Percentiles rank a stretch among this genome's conserved stretches.
Conservation (phyloP, 2,329 filamentous ascomycete genomes). For the Trichoderma polysporum region DNA sequence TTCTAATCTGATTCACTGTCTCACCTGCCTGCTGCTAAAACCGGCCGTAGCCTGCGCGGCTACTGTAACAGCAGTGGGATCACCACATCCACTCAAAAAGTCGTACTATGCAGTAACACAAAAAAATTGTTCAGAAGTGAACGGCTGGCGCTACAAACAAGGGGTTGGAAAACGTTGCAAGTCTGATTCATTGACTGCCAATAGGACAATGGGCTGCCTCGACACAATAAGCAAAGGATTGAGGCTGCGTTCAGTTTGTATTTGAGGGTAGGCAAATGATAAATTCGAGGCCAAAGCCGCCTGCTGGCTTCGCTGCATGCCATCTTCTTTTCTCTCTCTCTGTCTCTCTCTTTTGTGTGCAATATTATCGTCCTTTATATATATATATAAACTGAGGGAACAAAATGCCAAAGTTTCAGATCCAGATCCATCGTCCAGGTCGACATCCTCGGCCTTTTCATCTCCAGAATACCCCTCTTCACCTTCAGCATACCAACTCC, state of each 20-base stretch:
- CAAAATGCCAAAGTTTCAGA: constrained; percentile 18
- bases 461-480: constrained; percentile 10
- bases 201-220: neutral
- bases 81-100: constrained; percentile 2
- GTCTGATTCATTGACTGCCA: neutral
- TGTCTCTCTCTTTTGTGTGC: neutral
- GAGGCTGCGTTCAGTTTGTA: neutral
- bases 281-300: neutral
- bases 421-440: constrained; percentile 1
- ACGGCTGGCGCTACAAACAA: neutral
- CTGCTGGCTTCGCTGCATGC: neutral
- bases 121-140: neutral
- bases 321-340: neutral
- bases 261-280: neutral
- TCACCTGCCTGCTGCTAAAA: neutral
- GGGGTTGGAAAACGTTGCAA: neutral
- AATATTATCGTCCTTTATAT: neutral
- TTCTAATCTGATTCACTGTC: constrained; percentile 4
- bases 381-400: no score
- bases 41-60: neutral
- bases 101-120: neutral
- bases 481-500: constrained; percentile 25
- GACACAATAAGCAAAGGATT: neutral
- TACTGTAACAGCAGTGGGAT: constrained; percentile 13
- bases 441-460: constrained; percentile 16